phyloP scores from a whole-genome alignment of 495 filamentous ascomycete genomes.

The Penicillium nucicola region DNA sequence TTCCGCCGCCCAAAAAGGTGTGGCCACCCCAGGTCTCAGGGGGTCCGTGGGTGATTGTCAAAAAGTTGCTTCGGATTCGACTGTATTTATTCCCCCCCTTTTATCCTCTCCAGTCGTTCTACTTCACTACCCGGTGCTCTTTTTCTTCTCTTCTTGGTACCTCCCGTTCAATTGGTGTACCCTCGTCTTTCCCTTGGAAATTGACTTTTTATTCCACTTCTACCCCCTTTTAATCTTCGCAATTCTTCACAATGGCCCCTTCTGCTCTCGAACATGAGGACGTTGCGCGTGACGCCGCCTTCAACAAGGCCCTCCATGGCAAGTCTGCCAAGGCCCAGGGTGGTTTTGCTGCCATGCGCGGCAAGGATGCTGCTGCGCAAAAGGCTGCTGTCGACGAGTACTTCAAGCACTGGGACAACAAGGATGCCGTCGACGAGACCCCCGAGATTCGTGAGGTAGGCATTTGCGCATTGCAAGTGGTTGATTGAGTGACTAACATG shows the following conservation, averaged over 20 bases:
- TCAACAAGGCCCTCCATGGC: conserved; percentile 90
- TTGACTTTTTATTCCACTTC: conserved; percentile 7
- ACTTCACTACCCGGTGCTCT: conserved; percentile 7
- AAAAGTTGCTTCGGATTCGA: conserved; percentile 19
- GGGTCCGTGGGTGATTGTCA: conserved; percentile 21
- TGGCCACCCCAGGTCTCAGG: conserved; percentile 12
- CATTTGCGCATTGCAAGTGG: neutral
- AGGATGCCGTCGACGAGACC: conserved; percentile 75
- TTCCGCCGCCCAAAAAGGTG: conserved; percentile 7
- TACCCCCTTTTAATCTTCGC: conserved; percentile 23
- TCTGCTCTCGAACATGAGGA: conserved; percentile 80
- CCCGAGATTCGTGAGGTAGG: conserved; percentile 72
- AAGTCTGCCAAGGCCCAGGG: conserved; percentile 67
- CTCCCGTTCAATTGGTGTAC: conserved; percentile 1
- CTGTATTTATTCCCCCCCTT: conserved; percentile 11
- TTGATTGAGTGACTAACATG: neutral
- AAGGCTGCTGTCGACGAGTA: conserved; percentile 93
- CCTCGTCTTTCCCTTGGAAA: conserved; percentile 1
- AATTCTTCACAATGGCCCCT: conserved; percentile 59
- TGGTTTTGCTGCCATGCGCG: conserved; percentile 79
- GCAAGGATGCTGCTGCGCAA: conserved; percentile 79
- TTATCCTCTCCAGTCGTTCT: conserved; percentile 8
- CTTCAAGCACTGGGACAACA: conserved; percentile 99
- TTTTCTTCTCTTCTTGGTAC: conserved; percentile 10
- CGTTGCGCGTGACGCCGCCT: conserved; percentile 84